A percentile compares a stretch with the other conserved stretches of the same genome.
Evolutionary conservation across 139 green algal species (phyloP).

Genomic region (Tetratostichococcus sp.): DNA sequence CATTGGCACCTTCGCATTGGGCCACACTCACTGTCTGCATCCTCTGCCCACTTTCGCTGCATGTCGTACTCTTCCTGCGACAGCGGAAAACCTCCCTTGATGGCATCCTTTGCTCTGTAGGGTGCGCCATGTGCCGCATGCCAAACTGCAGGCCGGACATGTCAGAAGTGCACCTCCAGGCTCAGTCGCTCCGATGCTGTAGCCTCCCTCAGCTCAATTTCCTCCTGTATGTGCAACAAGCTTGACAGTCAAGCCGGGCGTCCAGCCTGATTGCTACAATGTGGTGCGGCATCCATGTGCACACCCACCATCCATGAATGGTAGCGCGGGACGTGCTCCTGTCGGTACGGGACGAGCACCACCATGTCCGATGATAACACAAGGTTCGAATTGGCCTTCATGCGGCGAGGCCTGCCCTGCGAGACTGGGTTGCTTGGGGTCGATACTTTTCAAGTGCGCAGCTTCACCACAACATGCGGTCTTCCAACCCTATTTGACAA

Average conservation of each 20-base stretch:
- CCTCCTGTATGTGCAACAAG: constrained; percentile 27
- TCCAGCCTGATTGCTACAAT: no score
- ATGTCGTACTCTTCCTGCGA: constrained; percentile 78
- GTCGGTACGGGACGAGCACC: constrained; percentile 69
- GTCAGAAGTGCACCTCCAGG: no score
- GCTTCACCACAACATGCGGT: no score
- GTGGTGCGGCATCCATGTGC: not conserved
- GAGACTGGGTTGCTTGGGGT: no score
- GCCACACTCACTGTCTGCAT: constrained; percentile 49
- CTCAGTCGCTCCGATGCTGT: constrained; percentile 74
- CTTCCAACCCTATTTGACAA: no score
- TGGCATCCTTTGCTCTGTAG: no score
- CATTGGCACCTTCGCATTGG: no score
- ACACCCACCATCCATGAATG: constrained; percentile 53
- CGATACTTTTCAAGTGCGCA: no score
- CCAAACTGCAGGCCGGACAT: no score
- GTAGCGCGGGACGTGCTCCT: constrained; percentile 66
- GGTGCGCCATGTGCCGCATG: no score
- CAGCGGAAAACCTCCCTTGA: not conserved
- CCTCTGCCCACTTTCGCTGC: constrained; percentile 67
- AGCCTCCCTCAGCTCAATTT: constrained; percentile 53
- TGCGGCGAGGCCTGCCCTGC: constrained; percentile 24
- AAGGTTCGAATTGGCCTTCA: constrained; percentile 63
- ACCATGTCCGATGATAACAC: constrained; percentile 37
- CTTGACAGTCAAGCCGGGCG: not conserved